Evolutionary conservation across 2,329 filamentous ascomycete genomes (phyloP).

Genomic region (Aspergillus viridinutans): DNA sequence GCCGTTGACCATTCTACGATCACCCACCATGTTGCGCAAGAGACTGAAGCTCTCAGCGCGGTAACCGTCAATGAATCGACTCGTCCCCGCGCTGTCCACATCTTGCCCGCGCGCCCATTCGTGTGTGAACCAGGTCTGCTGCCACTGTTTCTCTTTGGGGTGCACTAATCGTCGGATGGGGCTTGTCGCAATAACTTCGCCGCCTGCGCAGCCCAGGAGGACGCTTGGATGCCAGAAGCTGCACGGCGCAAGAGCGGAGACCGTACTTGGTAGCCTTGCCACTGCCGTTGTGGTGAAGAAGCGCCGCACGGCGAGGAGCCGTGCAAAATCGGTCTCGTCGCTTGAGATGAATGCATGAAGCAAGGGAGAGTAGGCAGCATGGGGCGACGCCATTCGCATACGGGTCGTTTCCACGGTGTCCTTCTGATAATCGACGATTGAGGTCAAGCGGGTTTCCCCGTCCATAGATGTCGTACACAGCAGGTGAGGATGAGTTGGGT

Average conservation of each 20-base stretch:
- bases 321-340: conserved; percentile 52
- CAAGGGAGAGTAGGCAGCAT: conserved; percentile 53
- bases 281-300: conserved; percentile 50
- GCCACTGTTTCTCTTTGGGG: conserved; percentile 48
- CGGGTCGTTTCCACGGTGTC: conserved; percentile 47
- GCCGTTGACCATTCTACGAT: conserved; percentile 29
- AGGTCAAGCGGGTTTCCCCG: conserved; percentile 53
- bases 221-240: conserved; percentile 50
- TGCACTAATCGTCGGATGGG: conserved; percentile 49
- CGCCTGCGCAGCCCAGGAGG: conserved; percentile 50
- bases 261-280: conserved; percentile 42
- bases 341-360: conserved; percentile 51
- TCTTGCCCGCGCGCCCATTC: conserved; percentile 46
- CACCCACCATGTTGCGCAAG: conserved; percentile 26
- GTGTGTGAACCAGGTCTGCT: conserved; percentile 56
- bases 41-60: conserved; percentile 36
- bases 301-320: conserved; percentile 48
- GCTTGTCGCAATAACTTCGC: conserved; percentile 50
- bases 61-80: conserved; percentile 44
- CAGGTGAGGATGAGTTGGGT: conserved; percentile 51
- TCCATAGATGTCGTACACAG: conserved; percentile 52
- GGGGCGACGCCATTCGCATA: conserved; percentile 46
- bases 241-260: conserved; percentile 31
- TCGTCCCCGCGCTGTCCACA: conserved; percentile 28
- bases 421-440: conserved; percentile 46